Evolutionary conservation across 345 rosid genomes (phyloP), one percentile per base, ranked within the genome.

Genomic region (Boechera divaricarpa): DNA sequence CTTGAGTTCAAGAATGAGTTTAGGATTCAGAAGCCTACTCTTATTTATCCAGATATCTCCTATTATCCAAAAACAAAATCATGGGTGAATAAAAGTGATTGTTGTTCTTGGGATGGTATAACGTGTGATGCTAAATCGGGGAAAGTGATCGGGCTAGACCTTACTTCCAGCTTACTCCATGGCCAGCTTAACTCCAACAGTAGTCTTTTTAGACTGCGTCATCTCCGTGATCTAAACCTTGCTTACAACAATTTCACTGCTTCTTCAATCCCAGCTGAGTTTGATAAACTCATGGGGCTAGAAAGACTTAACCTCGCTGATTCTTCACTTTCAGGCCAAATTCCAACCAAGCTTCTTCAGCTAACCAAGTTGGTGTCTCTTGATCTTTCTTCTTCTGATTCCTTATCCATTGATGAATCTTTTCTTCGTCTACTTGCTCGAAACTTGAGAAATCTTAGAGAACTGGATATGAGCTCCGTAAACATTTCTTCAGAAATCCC

Each of bases 161-260:
- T 48, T 36, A 56, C 66, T 33, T 2, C 0, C 62, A 26, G 72
- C 36, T 2, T 4, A 4, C 51, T 57, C 32, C 10, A 57, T 11
- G 67, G 52, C 3, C 13, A 0, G 6, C 11, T 75, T 2, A n/a
- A 45, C 15, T 52, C 61, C 21, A 48, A 11, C 1, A 75, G 73
- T 26, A 48, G 67, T 28, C 67, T 57, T 26, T 67, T 67, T 21
- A 56, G 21, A 11, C 5, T 75, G 5, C 24, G 0, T 4, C 8
- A 63, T 31, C 67, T 75, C 3, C 81, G 41, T 18, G 15, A 13
- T 5, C 77, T 85, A 3, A 67, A 81, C 15, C 83, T 83, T 1
- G 69, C 82, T 63, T 10, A 4, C 53, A 79, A 83, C 54, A 2
- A 74, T 24, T 82, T 83, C 75, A 32, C 0, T 2, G 0, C 0